Percentiles rank a stretch among this genome's conserved stretches.
phyloP scores from a whole-genome alignment of 2,329 filamentous ascomycete species.

The Waltergamsia citrina region DNA sequence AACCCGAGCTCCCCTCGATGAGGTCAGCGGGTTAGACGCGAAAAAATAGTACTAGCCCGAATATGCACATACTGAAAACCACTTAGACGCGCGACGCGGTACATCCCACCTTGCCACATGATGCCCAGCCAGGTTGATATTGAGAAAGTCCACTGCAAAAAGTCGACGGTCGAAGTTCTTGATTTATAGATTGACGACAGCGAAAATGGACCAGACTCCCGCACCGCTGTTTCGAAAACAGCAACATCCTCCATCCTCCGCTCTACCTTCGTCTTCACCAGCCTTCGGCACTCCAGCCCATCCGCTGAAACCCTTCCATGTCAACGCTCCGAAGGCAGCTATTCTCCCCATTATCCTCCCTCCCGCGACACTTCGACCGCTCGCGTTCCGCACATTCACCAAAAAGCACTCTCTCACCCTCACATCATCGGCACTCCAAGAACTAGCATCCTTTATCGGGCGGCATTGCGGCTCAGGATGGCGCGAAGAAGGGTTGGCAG shows the following conservation, averaged over 20 bases:
- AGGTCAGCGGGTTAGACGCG: constrained; percentile 16
- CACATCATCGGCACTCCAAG: constrained; percentile 75
- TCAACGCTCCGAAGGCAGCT: constrained; percentile 44
- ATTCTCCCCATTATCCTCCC: constrained; percentile 87
- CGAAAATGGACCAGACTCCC: constrained; percentile 27
- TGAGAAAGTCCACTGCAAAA: background rate
- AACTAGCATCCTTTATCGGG: constrained; percentile 82
- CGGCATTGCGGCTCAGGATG: constrained; percentile 92
- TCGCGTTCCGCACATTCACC: constrained; percentile 92
- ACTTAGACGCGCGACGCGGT: constrained; percentile 30
- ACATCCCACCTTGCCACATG: no score
- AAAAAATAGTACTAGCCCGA: constrained; percentile 4
- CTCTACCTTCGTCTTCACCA: constrained; percentile 79
- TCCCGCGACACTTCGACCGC: constrained; percentile 73
- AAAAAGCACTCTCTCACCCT: constrained; percentile 96
- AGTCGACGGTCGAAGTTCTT: no score
- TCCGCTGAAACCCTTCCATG: constrained; percentile 57
- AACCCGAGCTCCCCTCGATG: no score
- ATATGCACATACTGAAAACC: constrained; percentile 19
- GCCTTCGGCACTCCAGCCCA: constrained; percentile 82
- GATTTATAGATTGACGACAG: no score
- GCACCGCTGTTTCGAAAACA: constrained; percentile 25
- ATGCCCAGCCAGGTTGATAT: no score
- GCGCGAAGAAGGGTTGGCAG: constrained; percentile 89
- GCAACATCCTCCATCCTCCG: constrained; percentile 35